Conservation (phyloP, 805 yeast species). For the Torulaspora maleeae region DNA sequence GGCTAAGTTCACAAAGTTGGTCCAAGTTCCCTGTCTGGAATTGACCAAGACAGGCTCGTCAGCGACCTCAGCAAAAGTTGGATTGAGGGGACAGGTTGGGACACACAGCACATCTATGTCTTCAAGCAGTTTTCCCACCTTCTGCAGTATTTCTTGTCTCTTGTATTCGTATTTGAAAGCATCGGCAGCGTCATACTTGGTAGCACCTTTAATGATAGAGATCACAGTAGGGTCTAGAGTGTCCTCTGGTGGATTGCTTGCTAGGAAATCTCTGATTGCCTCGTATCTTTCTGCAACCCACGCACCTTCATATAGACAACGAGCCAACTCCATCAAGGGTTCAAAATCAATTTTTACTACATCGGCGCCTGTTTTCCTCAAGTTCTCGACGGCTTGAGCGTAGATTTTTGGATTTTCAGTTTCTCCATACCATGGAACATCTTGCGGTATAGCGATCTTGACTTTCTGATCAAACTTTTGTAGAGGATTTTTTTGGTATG, state of each 20-base stretch:
- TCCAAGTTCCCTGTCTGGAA: constrained; percentile 96
- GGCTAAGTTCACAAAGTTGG: constrained; percentile 92
- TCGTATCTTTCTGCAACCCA: constrained; percentile 96
- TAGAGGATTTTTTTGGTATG: constrained; percentile 62
- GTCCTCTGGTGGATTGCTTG: constrained; percentile 61
- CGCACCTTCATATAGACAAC: constrained; percentile 92
- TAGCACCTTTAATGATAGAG: constrained; percentile 73
- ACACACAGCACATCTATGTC: constrained; percentile 74
- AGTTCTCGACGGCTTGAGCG: constrained; percentile 52
- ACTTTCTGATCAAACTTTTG: constrained; percentile 55
- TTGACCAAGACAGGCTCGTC: constrained; percentile 78
- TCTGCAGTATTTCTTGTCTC: constrained; percentile 72
- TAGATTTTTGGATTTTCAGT: constrained; percentile 68
- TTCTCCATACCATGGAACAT: constrained; percentile 77
- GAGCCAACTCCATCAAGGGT: constrained; percentile 74
- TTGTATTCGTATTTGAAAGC: constrained; percentile 82
- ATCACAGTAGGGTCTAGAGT: constrained; percentile 82
- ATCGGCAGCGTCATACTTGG: constrained; percentile 72
- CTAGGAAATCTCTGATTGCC: constrained; percentile 70
- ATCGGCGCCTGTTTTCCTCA: constrained; percentile 52
- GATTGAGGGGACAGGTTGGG: constrained; percentile 93
- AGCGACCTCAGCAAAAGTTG: constrained; percentile 67
- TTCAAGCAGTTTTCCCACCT: constrained; percentile 49
- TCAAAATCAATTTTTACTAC: constrained; percentile 64
- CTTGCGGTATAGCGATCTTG: constrained; percentile 70